These are phyloP conservation scores for Lathyrus tuberosus DNA, from an alignment of 306 rosid genomes.

Conservation along the genomic window DNA sequence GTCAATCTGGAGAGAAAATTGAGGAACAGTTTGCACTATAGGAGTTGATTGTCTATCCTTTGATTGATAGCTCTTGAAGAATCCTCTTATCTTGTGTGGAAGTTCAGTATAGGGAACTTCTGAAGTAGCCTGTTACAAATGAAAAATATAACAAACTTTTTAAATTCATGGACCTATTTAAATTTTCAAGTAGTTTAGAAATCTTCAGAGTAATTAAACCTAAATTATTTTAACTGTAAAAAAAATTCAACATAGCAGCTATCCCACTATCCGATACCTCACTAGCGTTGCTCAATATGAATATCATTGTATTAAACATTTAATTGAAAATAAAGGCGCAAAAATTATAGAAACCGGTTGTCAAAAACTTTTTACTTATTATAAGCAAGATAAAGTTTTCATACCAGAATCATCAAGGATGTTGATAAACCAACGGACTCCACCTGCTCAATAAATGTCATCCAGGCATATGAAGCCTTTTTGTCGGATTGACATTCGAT, in stretches of 20 bases:
- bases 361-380: slow-evolving; percentile 5
- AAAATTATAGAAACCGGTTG: slow-evolving; percentile 11
- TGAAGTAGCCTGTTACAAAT: slow-evolving; percentile 77
- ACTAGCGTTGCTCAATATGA: not conserved
- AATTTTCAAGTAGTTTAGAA: no score
- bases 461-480: slow-evolving; percentile 78
- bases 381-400: slow-evolving; percentile 36
- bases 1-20: slow-evolving; percentile 70
- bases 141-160: slow-evolving; percentile 24
- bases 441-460: slow-evolving; percentile 83
- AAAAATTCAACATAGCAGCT: not conserved
- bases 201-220: no score
- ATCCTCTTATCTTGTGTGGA: slow-evolving; percentile 66
- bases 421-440: slow-evolving; percentile 71
- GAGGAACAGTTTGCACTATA: slow-evolving; percentile 63
- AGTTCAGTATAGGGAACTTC: slow-evolving; percentile 68
- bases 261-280: not conserved
- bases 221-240: not conserved
- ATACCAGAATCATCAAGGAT: slow-evolving; percentile 86
- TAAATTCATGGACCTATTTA: no score
- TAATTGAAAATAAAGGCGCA: not conserved
- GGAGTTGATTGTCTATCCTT: slow-evolving; percentile 51
- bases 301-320: slow-evolving; percentile 10
- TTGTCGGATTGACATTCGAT: slow-evolving; percentile 38
- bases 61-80: slow-evolving; percentile 62